Base-by-base conservation (phyloP, 2,329 filamentous ascomycete genomes). In the Pestalotiopsis sp. region DNA sequence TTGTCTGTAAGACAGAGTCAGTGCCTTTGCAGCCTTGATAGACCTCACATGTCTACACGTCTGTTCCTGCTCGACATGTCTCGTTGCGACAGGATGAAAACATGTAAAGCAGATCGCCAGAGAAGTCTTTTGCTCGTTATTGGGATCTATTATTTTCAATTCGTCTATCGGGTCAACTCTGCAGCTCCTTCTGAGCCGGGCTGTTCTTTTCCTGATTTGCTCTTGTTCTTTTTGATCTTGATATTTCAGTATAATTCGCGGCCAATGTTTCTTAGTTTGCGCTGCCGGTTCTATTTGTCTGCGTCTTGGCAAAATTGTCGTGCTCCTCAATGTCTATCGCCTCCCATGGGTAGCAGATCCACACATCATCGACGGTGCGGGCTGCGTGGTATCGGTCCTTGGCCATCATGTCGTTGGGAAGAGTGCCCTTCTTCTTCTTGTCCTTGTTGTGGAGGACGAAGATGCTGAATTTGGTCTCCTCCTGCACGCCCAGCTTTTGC, bases 301-400 rank as follows among this genome's bases (percentile, higher is more conserved):
- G 81, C 74, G 84, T 81, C 71, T 83, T 83, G 20, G 94, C 92
- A 69, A 91, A 79, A 70, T 84, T 82, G 82, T 98, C 95, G 80
- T 98, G 95, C 86, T 95, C 93, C 36, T 97, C 94, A 78, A 98
- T 98, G 79, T 98, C 93, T 41, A 83, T 92, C 58, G 96, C 96
- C 85, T 98, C 96, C 96, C 96, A 99, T 17, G 96, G 96, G 83
- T 99, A 99, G 87, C 94, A 97, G 80, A 98, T 98, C 96, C 96
- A 99, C 73, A 94, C 91, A 82, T 99, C 95, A n/a, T 88, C 89
- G 39, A 97, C 93, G 5, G 95, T 98, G 78, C 92, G 86, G 25
- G 96, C 94, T 25, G 96, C 96, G 74, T 92, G 82, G 83, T 99
- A 99, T 76, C 92, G 87, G 68, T 88, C 88, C 67, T 90, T 83